A percentile compares a stretch with the other conserved stretches of the same genome.
These are phyloP conservation scores for Byssoonygena ceratinophila DNA, from an alignment of 2,329 filamentous ascomycete genomes.

Conservation along the genomic window DNA sequence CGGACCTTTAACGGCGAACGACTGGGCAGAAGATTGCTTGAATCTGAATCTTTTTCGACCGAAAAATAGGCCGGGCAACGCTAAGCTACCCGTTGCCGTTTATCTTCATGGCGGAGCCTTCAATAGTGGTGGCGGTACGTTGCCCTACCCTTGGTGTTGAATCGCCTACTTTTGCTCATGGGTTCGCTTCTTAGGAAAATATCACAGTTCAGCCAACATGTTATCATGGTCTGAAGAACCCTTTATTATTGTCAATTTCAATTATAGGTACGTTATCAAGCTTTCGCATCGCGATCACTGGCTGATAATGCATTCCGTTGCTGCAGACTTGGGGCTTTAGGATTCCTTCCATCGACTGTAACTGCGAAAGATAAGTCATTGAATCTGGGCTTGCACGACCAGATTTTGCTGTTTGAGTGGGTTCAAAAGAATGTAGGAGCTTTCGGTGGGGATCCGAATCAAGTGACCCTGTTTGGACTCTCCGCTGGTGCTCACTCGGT, in stretches of 20 bases:
- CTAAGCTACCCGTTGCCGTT: conserved; percentile 31
- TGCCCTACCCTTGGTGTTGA: not conserved
- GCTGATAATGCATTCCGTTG: not conserved
- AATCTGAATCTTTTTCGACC: conserved; percentile 35
- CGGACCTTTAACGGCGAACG: conserved; percentile 19
- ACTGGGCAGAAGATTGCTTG: conserved; percentile 38
- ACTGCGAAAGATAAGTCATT: conserved; percentile 46
- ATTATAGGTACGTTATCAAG: conserved; percentile 27
- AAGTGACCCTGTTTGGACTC: conserved; percentile 32
- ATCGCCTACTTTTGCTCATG: not conserved
- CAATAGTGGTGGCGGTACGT: conserved; percentile 24
- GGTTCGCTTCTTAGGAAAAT: conserved; percentile 19
- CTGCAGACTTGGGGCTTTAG: conserved; percentile 42
- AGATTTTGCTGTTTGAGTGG: conserved; percentile 29
- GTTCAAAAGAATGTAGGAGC: conserved; percentile 24
- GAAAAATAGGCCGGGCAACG: conserved; percentile 11
- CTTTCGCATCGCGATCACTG: not conserved
- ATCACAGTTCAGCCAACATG: conserved; percentile 53
- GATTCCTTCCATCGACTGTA: conserved; percentile 53
- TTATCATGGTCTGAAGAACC: conserved; percentile 44
- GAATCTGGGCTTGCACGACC: conserved; percentile 31
- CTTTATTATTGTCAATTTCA: conserved; percentile 38
- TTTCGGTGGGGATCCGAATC: conserved; percentile 24
- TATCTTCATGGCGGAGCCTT: conserved; percentile 36
- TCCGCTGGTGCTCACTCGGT: conserved; percentile 46